phyloP scores from a whole-genome alignment of 2,329 filamentous ascomycete species.

The Cladophialophora psammophila region DNA sequence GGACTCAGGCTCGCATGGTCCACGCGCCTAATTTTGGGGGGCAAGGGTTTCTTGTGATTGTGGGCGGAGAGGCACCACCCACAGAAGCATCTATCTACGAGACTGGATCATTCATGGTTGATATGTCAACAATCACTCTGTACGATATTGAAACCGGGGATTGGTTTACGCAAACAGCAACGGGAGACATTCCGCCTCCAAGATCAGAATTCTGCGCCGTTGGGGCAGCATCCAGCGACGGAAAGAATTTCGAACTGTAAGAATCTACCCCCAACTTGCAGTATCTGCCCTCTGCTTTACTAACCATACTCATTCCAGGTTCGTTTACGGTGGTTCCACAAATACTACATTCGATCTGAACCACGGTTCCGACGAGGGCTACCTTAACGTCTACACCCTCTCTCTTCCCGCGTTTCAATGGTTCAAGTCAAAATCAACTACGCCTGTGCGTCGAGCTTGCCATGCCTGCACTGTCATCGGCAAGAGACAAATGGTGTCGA shows the following conservation, averaged over 20 bases:
- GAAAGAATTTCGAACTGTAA: constrained; percentile 70
- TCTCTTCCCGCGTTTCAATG: constrained; percentile 36
- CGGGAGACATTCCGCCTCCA: constrained; percentile 33
- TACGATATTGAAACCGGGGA: constrained; percentile 29
- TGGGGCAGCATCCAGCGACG: constrained; percentile 65
- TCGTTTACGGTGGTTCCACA: constrained; percentile 33
- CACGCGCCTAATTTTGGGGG: constrained; percentile 26
- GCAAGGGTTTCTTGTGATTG: constrained; percentile 30
- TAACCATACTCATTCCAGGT: constrained; percentile 12
- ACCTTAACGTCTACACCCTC: constrained; percentile 35
- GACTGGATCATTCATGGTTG: constrained; percentile 14
- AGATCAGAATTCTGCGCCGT: constrained; percentile 52
- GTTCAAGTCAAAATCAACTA: constrained; percentile 40
- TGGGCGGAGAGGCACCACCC: constrained; percentile 31
- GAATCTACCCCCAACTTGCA: constrained; percentile 36
- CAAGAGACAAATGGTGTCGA: constrained; percentile 51
- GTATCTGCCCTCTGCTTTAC: not conserved
- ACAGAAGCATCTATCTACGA: constrained; percentile 29
- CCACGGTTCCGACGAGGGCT: constrained; percentile 26
- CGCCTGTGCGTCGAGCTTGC: constrained; percentile 25
- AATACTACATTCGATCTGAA: constrained; percentile 23
- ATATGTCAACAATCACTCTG: constrained; percentile 37
- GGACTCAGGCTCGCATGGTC: constrained; percentile 24
- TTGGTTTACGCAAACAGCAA: constrained; percentile 36
- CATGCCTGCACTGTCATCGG: constrained; percentile 48